Conservation (phyloP, 1,139 yeast genomes). For the Meyerozyma elateridarum region DNA sequence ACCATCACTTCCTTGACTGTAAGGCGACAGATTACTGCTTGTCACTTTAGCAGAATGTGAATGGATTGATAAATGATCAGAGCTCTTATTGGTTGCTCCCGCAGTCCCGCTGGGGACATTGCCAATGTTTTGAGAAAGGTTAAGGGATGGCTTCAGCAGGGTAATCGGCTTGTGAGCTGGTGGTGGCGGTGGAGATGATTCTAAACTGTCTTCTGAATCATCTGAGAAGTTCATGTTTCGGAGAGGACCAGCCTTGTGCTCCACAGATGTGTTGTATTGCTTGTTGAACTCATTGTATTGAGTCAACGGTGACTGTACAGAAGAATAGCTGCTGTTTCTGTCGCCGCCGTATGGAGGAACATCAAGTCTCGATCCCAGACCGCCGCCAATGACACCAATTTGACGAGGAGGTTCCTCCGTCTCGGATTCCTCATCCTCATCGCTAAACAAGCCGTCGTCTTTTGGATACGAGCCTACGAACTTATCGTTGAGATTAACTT, state of each 20-base stretch:
- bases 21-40: constrained; percentile 17
- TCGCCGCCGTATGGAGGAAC: constrained; percentile 25
- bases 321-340: constrained; percentile 36
- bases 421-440: constrained; percentile 28
- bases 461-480: constrained; percentile 31
- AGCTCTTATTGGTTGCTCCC: constrained; percentile 10
- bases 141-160: constrained; percentile 13
- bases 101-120: constrained; percentile 19
- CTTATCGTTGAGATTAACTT: constrained; percentile 21
- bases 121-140: constrained; percentile 13
- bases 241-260: constrained; percentile 8
- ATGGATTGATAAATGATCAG: constrained; percentile 22
- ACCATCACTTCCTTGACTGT: constrained; percentile 13
- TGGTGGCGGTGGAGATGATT: constrained; percentile 23
- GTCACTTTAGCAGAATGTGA: constrained; percentile 25
- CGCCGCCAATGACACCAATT: background rate
- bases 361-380: constrained; percentile 7
- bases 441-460: constrained; percentile 35
- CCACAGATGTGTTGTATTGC: constrained; percentile 31
- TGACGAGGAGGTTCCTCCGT: constrained; percentile 15
- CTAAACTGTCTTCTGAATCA: constrained; percentile 14
- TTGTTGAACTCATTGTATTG: constrained; percentile 52
- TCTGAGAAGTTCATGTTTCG: constrained; percentile 8
- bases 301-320: constrained; percentile 46
- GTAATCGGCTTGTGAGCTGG: constrained; percentile 15